These are phyloP conservation scores for Mycena crocata DNA, from an alignment of 768 basidiomycete species.

Conservation along the genomic window DNA sequence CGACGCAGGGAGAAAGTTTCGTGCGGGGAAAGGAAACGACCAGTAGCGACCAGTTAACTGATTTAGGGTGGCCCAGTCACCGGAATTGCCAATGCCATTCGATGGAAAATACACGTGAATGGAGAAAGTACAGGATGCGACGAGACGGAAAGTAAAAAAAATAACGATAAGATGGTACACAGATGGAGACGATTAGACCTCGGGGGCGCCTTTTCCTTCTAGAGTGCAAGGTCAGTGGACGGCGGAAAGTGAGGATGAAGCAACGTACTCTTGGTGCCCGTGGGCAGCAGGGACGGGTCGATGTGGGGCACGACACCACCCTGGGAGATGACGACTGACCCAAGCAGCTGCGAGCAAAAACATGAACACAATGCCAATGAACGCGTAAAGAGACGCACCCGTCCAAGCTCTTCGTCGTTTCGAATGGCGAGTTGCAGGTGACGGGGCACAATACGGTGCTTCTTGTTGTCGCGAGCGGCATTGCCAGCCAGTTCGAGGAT, in stretches of 20 bases:
- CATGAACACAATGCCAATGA: not conserved
- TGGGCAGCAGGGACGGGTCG: conserved; percentile 54
- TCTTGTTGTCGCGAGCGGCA: too few relatives aligned
- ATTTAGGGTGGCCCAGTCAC: too few relatives aligned
- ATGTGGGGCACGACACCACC: conserved; percentile 94
- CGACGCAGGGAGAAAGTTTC: too few relatives aligned
- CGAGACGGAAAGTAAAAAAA: not conserved
- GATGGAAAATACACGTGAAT: too few relatives aligned
- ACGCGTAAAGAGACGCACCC: conserved; percentile 18
- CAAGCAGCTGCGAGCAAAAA: conserved; percentile 61
- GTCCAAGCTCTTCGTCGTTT: conserved; percentile 86
- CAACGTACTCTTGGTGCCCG: conserved; percentile 22
- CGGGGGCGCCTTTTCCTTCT: not conserved
- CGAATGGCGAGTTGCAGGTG: conserved; percentile 95
- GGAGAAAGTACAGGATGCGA: too few relatives aligned
- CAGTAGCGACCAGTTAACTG: too few relatives aligned
- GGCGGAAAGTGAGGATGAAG: not conserved
- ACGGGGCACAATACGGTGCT: conserved; percentile 95
- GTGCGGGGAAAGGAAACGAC: too few relatives aligned
- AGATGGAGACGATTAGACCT: not conserved
- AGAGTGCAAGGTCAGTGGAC: not conserved
- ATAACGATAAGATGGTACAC: not conserved
- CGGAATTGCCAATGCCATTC: too few relatives aligned
- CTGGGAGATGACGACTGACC: conserved; percentile 92
- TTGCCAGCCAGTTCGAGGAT: too few relatives aligned